Base-by-base conservation (phyloP, 1,284 basidiomycete species). In the Ustilago tritici region DNA sequence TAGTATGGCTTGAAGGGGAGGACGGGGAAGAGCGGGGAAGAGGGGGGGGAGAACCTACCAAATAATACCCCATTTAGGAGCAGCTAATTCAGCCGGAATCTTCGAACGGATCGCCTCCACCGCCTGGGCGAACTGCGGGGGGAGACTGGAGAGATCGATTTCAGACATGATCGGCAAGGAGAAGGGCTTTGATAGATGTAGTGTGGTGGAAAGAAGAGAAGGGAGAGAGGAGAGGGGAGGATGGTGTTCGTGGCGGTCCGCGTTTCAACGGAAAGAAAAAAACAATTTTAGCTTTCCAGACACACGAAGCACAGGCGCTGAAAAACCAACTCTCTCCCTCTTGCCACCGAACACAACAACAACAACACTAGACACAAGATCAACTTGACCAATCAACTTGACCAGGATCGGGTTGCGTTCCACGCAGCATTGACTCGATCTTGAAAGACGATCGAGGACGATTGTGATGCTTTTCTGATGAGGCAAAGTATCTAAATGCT, bases 31-130 rank as follows among this genome's bases (percentile, higher is more conserved):
- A 34, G 23, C 17, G 14, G 0, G 3, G 43, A 12, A 32, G 14
- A 28, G 35, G 31, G 28, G 32, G 10, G 36, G 28, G 34, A 14
- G 23, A n/a, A 41, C 63, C 19, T 43, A 75, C 72, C 81, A 82
- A 47, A 82, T 76, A 64, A 82, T 82, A 4, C 80, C 81, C 81
- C 81, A 82, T 36, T 59, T 62, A n/a, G 81, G 81, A 12, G 15
- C 8, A 10, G 63, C 60, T 4, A 82, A 65, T 23, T 68, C 61
- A 4, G 56, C 61, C 34, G 78, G 78, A 9, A 82, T 56, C 0
- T 14, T 35, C 11, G 58, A 19, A 0, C 66, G 59, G 28, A 82
- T 81, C 36, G 71, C 70, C 4, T 65, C 66, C n/a, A 80, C 71
- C 2, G 81, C 79, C 5, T 49, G 55, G 8, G 31, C 31, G 58